Conservation (phyloP, 352 stramenopile species). For the Halophytophthora polymorphica region DNA sequence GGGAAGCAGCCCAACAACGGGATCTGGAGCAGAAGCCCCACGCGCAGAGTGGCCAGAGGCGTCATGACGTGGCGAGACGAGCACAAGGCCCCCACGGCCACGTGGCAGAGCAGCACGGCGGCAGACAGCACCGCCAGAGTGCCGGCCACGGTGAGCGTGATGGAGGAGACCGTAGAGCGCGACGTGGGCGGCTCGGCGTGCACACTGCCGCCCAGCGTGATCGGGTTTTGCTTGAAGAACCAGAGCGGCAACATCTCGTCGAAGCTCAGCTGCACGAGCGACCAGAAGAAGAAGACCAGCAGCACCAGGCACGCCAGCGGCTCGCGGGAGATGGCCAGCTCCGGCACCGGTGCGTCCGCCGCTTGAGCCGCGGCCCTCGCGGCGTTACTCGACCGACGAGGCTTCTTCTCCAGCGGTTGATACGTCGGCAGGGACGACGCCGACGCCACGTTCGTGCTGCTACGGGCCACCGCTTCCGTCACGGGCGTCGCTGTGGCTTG, state of each 20-base stretch:
- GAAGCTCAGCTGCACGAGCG: slow-evolving; percentile 68
- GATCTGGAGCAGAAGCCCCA: slow-evolving; percentile 77
- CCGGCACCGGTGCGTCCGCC: slow-evolving; percentile 21
- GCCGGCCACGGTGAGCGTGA: slow-evolving; percentile 55
- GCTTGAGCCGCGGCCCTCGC: slow-evolving; percentile 16
- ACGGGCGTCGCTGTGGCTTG: slow-evolving; percentile 28
- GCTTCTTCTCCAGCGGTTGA: slow-evolving; percentile 31
- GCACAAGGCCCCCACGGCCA: slow-evolving; percentile 49
- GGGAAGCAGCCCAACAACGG: slow-evolving; percentile 66
- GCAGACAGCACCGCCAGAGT: slow-evolving; percentile 52
- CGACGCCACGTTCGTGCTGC: slow-evolving; percentile 6
- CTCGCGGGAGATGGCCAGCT: slow-evolving; percentile 64
- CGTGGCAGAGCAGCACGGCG: slow-evolving; percentile 47
- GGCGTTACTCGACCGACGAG: slow-evolving; percentile 1
- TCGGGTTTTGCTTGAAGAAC: slow-evolving; percentile 72
- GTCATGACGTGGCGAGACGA: slow-evolving; percentile 66
- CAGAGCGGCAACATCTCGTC: slow-evolving; percentile 78
- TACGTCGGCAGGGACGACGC: slow-evolving; percentile 13
- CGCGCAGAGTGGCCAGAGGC: slow-evolving; percentile 65
- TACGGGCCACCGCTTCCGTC: slow-evolving; percentile 42
- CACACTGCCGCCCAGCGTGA: slow-evolving; percentile 33
- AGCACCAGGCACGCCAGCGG: slow-evolving; percentile 67
- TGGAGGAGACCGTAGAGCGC: slow-evolving; percentile 40
- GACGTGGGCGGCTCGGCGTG: slow-evolving; percentile 34
- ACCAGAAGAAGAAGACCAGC: slow-evolving; percentile 69